These are phyloP conservation scores for Phytopythium chamaehyphon DNA, from an alignment of 352 stramenopile species.

Conservation along the genomic window DNA sequence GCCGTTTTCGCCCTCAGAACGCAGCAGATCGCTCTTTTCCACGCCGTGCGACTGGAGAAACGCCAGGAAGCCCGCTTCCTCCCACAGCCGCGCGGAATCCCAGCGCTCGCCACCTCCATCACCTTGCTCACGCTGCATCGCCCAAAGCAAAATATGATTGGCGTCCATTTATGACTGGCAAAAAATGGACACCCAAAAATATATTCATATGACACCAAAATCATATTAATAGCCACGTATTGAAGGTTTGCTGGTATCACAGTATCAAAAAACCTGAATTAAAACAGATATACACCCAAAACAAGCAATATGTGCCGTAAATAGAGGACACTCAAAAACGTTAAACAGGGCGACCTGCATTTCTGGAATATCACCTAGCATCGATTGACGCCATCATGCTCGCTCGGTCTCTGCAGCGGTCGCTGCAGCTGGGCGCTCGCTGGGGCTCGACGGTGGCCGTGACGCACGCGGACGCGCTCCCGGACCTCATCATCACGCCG, in stretches of 20 bases:
- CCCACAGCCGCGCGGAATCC: slow-evolving; percentile 38
- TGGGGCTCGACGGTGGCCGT: slow-evolving; percentile 33
- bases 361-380: too few relatives aligned
- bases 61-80: slow-evolving; percentile 39
- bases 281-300: too few relatives aligned
- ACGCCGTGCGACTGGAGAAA: slow-evolving; percentile 58
- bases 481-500: slow-evolving; percentile 71
- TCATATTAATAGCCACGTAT: too few relatives aligned
- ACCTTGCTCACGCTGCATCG: too few relatives aligned
- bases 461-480: slow-evolving; percentile 30
- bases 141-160: not conserved
- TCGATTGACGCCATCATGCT: too few relatives aligned
- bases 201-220: too few relatives aligned
- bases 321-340: too few relatives aligned
- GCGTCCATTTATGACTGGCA: not conserved
- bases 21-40: slow-evolving; percentile 37
- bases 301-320: too few relatives aligned
- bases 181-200: too few relatives aligned
- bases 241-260: too few relatives aligned
- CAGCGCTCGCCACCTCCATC: slow-evolving; percentile 14
- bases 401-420: slow-evolving; percentile 10
- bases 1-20: slow-evolving; percentile 3
- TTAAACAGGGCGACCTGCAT: too few relatives aligned
- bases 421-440: slow-evolving; percentile 17
- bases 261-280: too few relatives aligned